Base-by-base conservation (phyloP, 2,329 filamentous ascomycete species). In the Cryphonectria parasitica region DNA sequence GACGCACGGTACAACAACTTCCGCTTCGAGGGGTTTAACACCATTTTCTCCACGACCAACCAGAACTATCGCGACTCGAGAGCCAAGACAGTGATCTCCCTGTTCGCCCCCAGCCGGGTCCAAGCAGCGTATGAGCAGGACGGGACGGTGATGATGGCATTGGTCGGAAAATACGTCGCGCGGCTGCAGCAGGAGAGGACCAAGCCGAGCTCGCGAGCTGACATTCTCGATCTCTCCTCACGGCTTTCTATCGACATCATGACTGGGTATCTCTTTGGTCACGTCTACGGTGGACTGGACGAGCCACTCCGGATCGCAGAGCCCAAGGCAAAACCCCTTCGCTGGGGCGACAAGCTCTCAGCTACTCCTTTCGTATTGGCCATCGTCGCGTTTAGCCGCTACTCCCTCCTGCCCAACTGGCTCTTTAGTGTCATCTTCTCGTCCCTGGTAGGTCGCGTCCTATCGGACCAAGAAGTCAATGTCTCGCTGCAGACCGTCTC, bases 1-100 rank as follows among this genome's bases (percentile, higher is more conserved):
- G 81, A 85, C 1, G 74, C 76, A 0, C 83, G 81, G 69, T 89
- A 89, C 74, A 76, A 77, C 1, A 89, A 89, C 73, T 89, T 89
- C 73, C 83, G 88, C 70, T 85, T 88, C 31, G 58, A 39, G 25
- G 87, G 88, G 71, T 84, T 83, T 0, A 83, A 86, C 72, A 77
- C 85, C 1, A 85, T 89, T 49, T 89, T 89, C 77, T 85, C 83
- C 5, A 82, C 80, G 0, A 78, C 80, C 25, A 80, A 83, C 70
- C 77, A 76, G 1, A 79, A 78, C 2, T 78, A 83, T 63, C 76
- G 86, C n/a, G 81, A 80, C 6, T 71, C 76, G 5, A 77, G 86
- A 62, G 84, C 84, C 17, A 87, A 87, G 74, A 83, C 84, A 13
- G 85, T 88, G 0, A 76, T 81, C 31, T 79, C 82, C 0, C 72